Base-by-base conservation (phyloP, 1,139 yeast species). In the Saccharomyces hybrid region DNA sequence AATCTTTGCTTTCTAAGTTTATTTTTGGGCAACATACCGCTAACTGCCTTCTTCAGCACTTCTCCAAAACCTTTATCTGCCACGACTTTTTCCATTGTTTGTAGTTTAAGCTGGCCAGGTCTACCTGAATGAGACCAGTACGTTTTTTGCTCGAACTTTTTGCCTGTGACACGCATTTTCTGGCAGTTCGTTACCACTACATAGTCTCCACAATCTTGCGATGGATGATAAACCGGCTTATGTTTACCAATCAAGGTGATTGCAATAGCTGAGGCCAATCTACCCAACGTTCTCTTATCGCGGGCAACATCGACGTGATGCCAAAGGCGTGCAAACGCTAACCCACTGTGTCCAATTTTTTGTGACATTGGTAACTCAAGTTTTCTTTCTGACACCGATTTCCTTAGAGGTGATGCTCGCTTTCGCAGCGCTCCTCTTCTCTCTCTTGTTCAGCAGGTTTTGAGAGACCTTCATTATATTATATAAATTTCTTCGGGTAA, bases 21-120 rank as follows among this genome's bases (percentile, higher is more conserved):
- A 71, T 93, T 91, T 74, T 89, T 90, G 46, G 99, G 99, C 56
- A 93, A 78, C 99, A 93, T 93, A 56, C 96, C 96, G 61, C 88
- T 85, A 7, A 93, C 99, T 0, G 99, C 98, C 65, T 87, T 81
- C 64, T 73, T 80, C 62, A 93, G 75, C 19, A 90, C 75, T 69
- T 91, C 99, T 19, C 88, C 84, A 64, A 84, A 87, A 11, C 99
- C 99, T 67, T 85, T 84, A 70, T 90, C 86, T 55, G 78, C 82
- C 54, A 83, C 81, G 73, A 91, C 75, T 60, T 81, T 83, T 59
- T 84, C 84, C 95, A 93, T 86, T 26, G 97, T 84, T 51, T 84
- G 79, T 64, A 88, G 82, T 64, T 87, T 86, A 65, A 93, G 80
- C 38, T 91, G 84, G 53, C 99, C 99, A 2, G 98, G 98, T 66